Conservation (phyloP, 192 early-diverging fungal genomes). For the Linnemannia hyalina region DNA sequence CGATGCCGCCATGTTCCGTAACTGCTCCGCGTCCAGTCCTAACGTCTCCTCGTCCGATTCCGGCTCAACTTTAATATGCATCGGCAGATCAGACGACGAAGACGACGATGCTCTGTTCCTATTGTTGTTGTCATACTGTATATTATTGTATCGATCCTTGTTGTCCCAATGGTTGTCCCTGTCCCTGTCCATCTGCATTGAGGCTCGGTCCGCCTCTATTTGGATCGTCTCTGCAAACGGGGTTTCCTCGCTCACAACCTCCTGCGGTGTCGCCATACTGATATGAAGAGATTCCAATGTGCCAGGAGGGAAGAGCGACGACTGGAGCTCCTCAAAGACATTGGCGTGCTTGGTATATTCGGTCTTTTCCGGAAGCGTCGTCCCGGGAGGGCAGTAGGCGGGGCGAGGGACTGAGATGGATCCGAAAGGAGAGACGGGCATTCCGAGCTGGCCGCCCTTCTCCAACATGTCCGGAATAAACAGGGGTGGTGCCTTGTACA, state of each 20-base stretch:
- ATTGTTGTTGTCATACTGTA: not conserved
- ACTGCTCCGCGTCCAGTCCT: not conserved
- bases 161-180: not conserved
- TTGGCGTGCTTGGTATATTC: slow-evolving; percentile 45
- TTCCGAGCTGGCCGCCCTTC: slow-evolving; percentile 20
- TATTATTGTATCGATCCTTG: not conserved
- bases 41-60: slow-evolving; percentile 11
- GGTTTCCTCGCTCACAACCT: slow-evolving; percentile 44
- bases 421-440: slow-evolving; percentile 11
- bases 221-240: slow-evolving; percentile 30
- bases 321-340: slow-evolving; percentile 51
- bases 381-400: slow-evolving; percentile 42
- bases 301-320: slow-evolving; percentile 48
- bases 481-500: slow-evolving; percentile 50
- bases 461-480: slow-evolving; percentile 23
- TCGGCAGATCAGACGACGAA: not conserved
- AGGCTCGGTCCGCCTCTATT: slow-evolving; percentile 3
- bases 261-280: slow-evolving; percentile 54
- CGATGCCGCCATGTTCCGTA: slow-evolving; percentile 7
- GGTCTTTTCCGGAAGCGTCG: slow-evolving; percentile 39
- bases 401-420: slow-evolving; percentile 37
- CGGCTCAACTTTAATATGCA: not conserved
- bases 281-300: slow-evolving; percentile 43
- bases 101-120: not conserved
- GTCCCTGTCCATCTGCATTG: not conserved